phyloP scores from a whole-genome alignment of 2,329 filamentous ascomycete species.

The Penicillium olsonii region DNA sequence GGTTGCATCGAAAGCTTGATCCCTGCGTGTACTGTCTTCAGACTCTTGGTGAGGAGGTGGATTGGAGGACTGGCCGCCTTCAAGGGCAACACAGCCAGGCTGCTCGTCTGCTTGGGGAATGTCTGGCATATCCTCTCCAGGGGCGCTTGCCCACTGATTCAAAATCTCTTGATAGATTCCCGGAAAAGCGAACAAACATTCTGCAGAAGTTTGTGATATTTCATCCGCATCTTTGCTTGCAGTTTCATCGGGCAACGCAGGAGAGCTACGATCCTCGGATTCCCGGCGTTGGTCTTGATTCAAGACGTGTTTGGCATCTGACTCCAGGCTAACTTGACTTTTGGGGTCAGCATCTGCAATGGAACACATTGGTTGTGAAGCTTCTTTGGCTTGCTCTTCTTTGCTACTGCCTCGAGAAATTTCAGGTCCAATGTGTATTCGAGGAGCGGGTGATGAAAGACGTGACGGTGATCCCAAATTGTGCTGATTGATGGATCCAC shows the following conservation, averaged over 20 bases:
- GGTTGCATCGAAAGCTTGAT: background rate
- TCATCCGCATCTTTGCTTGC: background rate
- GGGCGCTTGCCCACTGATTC: constrained; percentile 16
- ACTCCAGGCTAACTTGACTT: background rate
- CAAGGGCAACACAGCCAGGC: background rate
- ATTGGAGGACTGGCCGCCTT: background rate
- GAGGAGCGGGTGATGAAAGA: no score
- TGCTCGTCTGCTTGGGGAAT: background rate
- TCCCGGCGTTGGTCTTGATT: background rate
- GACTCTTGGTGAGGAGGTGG: background rate
- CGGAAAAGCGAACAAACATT: constrained; percentile 21
- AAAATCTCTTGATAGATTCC: constrained; percentile 19
- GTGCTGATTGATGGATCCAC: no score
- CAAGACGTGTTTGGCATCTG: background rate
- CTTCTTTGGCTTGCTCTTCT: no score
- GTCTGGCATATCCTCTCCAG: background rate
- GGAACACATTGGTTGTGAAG: background rate
- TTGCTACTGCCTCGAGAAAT: no score
- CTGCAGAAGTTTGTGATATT: constrained; percentile 10
- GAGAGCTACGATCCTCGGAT: no score
- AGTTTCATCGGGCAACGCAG: background rate
- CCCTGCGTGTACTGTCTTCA: background rate
- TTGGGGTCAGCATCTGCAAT: no score
- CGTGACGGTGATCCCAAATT: no score
- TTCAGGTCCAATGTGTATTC: no score